Evolutionary conservation across 2,329 filamentous ascomycete species (phyloP), one percentile per base, ranked within the genome.

Genomic region (Colletotrichum incanum): DNA sequence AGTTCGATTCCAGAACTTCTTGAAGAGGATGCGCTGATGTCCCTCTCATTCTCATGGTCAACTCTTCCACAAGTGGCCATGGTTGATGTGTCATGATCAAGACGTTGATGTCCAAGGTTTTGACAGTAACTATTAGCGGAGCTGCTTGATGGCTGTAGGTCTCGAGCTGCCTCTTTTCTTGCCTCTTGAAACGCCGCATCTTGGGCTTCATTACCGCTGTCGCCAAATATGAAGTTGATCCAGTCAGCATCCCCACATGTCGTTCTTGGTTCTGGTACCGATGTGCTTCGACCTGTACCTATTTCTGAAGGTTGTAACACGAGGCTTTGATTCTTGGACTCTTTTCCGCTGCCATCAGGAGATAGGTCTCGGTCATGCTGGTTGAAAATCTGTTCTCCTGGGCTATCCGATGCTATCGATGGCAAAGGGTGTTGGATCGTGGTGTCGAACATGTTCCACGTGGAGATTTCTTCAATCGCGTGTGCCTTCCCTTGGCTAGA

Each of bases 171-270:
- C 28, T 73, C 71, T 18, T 65, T 39, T 20, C n/a, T 37, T 26
- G 71, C 71, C 12, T 68, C 71, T 34, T 59, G 52, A 37, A 68
- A 65, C 9, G 60, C 55, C 12, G 28, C 7, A 8, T 65, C 67
- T 26, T 47, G 43, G 6, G 26, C 45, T 5, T 67, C 67, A 6
- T 72, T 62, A 47, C 37, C 52, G 11, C 45, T 43, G 8, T 65
- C 55, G 14, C 58, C 67, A n/a, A 74, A 65, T n/a, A 74, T 55
- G 41, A 74, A 74, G 12, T 54, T 60, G 37, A 72, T 62, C 73
- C 73, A 74, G 5, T 45, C 67, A 20, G 45, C 28, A 41, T 69
- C 61, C 23, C 12, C n/a, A 6, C 55, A 16, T 16, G 23, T 39
- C 8, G 20, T 26, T 14, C 5, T 34, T 23, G 61, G 12, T 18